Evolutionary conservation across 208 protist genomes (phyloP).

Genomic region (Leishmania lainsoni): DNA sequence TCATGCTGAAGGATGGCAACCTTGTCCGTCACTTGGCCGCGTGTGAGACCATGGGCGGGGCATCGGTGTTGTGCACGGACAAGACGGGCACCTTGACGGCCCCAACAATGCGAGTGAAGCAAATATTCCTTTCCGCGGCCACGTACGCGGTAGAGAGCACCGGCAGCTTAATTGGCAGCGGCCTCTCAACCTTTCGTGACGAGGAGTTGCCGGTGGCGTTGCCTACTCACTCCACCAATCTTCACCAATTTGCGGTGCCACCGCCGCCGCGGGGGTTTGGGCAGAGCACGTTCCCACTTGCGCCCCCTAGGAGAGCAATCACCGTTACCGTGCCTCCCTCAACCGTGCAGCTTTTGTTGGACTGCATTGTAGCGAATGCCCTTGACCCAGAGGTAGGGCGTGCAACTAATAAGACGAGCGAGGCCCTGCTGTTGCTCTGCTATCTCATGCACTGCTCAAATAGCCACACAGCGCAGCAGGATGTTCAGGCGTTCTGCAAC

Average conservation of each 20-base stretch:
- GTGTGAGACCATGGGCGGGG: constrained; percentile 97
- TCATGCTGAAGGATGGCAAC: constrained; percentile 96
- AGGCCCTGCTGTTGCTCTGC: constrained; percentile 60
- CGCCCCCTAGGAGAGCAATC: not conserved
- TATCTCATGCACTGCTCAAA: constrained; percentile 13
- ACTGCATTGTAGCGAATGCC: constrained; percentile 66
- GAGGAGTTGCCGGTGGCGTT: constrained; percentile 9
- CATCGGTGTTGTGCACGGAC: constrained; percentile 94
- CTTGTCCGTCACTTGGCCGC: constrained; percentile 94
- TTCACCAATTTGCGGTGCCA: not conserved
- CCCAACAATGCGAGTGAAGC: constrained; percentile 90
- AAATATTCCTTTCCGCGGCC: constrained; percentile 49
- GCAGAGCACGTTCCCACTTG: not conserved
- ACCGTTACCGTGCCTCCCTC: constrained; percentile 29
- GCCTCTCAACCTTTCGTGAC: not conserved
- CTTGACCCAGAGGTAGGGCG: constrained; percentile 62
- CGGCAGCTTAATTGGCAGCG: not conserved
- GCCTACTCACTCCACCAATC: not conserved
- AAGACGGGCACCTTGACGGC: constrained; percentile 95
- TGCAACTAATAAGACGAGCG: constrained; percentile 70
- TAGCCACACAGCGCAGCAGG: constrained; percentile 11
- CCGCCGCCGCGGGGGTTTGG: not conserved
- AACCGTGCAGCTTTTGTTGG: constrained; percentile 48
- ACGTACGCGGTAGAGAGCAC: constrained; percentile 20
- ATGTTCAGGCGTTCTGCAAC: constrained; percentile 18